Base-by-base conservation (phyloP, 116 monocot species). In the Posidonia oceanica region DNA sequence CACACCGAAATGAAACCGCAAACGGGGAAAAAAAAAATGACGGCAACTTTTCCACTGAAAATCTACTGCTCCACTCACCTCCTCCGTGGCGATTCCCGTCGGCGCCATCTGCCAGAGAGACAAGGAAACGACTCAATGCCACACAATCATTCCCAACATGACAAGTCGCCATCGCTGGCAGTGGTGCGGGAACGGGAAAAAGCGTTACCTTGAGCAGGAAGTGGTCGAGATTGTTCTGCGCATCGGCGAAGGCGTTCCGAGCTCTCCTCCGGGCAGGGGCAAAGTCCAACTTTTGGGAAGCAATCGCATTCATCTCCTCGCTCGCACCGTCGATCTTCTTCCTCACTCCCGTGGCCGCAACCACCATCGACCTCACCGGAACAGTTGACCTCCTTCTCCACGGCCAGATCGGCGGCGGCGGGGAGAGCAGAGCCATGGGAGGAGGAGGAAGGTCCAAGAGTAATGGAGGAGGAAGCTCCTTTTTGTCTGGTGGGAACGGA, bases 141-240 rank as follows among this genome's bases (percentile, higher is more conserved):
- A 11, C 7, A 21, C 20, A 67, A 42, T 48, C 48, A 48, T 48
- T 48, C 3, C 1, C 48, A 48, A 7, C 48, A 48, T 2, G 48
- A 48, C 48, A 48, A 48, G 48, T 12, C 48, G 7, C 48, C 48
- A 12, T 10, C 48, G 48, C 48, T 10, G 7, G 48, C 48, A 10
- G 8, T 48, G 8, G 48, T 48, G 48, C 7, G 12, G 48, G 12
- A 48, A 48, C 48, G 8, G 7, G 48, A 5, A 23, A 3, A 2
- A 61, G 12, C 14, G 36, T 17, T 41, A 75, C 95, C 90, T 88
- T 96, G 80, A 96, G 89, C 15, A 96, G 80, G 81, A 83, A 80
- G 72, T 96, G 96, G 70, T 96, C 88, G 52, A 96, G 88, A 63
- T 70, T 73, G 53, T 51, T 64, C 76, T 91, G 96, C 61, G 64